Evolutionary conservation across 257 asterid species (phyloP), one percentile per base, ranked within the genome.

Genomic region (Penstemon barbatus): DNA sequence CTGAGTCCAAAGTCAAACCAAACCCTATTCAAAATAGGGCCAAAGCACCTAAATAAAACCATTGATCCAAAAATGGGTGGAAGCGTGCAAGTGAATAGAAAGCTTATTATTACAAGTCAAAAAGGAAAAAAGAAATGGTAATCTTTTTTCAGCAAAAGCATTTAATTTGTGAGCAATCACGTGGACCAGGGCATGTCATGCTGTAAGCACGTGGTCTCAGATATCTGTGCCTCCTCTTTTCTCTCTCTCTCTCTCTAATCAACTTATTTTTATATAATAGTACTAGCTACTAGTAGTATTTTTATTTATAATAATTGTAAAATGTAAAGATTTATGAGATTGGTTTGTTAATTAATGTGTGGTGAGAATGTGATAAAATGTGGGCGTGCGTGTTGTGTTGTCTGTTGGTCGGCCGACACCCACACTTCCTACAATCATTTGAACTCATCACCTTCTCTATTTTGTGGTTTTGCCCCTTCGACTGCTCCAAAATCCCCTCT

Each of bases 121-220:
- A 49, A 49, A 46, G 10, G 4, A 49, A 13, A 49, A 10, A 49
- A 9, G n/a, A 49, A 44, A 45, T 63, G 52, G 55, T 10, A 33
- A 40, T 46, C 40, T 5, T 25, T 53, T 63, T 38, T 8, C 53
- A 7, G 40, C 4, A 42, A 37, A 61, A 42, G 69, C 48, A 61
- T 61, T 50, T 15, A 43, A 40, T 37, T 15, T 57, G 66, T 54
- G 74, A 74, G 71, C 66, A 53, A 76, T 81, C 91, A 81, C 87
- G 87, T 85, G 89, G 83, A 66, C 81, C 84, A 73, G 33, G 65
- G 68, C 83, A 81, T 76, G 78, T 71, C 76, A 67, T 68, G 82
- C 85, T 81, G 68, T 56, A 6, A 56, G 57, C 95, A 85, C 91
- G 91, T 87, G 95, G 73, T 66, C 69, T 60, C 70, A 58, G 61